Evolutionary conservation across 2,329 filamentous ascomycete genomes (phyloP), one percentile per base, ranked within the genome.

Genomic region (Hymenotorrendiella dingleyae): DNA sequence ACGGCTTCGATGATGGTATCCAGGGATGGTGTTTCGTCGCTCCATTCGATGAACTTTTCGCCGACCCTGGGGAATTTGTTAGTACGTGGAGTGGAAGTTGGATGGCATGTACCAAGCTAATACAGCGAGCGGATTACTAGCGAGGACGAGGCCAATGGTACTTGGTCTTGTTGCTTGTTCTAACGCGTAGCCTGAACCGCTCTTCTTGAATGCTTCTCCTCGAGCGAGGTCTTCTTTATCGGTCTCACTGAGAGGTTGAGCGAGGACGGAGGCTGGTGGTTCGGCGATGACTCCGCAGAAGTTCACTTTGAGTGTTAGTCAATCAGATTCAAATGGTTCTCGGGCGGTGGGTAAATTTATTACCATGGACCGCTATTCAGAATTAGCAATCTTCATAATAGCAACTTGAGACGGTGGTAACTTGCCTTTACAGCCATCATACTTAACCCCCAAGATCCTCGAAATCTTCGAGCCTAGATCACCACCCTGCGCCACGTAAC

Each of bases 111-210:
- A 35, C 65, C 78, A 83, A 6, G 71, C 67, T 2, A 83, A 64
- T 16, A 82, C 54, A 0, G 75, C 73, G 1, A 82, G 47, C 0
- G 79, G 78, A 24, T 64, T 77, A 4, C 71, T 63, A 3, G 68
- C 63, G 1, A 82, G 58, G 0, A 67, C 71, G 4, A 78, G 64
- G 0, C 76, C 76, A 33, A 80, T 72, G 0, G 78, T 82, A 0
- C 68, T 64, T 0, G 78, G 72, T 7, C 71, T 61, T 0, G 74
- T 76, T 1, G 64, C 72, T 41, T 82, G 78, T 54, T 73, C 66
- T 0, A 64, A 39, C 0, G 68, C 66, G 53, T 80, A 83, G 0
- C 68, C 73, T 9, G 50, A 55, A 1, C 73, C 76, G 2, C 55
- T 61, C 0, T 56, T 44, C 2, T 51, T 41, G 55, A 72, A 78